phyloP scores from a whole-genome alignment of 805 yeast genomes.

The Sugiyamaella qingdaonensis region DNA sequence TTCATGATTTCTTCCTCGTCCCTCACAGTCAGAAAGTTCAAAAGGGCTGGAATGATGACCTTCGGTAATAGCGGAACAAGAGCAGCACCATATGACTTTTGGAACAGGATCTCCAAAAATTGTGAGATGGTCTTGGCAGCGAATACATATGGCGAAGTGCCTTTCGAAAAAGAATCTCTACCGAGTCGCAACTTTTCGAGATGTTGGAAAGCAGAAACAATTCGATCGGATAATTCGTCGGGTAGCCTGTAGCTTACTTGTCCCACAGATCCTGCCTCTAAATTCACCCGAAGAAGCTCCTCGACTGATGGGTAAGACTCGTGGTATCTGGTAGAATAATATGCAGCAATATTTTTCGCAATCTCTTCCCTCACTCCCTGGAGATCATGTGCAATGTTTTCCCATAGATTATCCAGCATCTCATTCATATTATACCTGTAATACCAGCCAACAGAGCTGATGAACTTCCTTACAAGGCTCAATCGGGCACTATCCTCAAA shows the following conservation, averaged over 20 bases:
- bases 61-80: slow-evolving; percentile 49
- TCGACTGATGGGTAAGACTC: slow-evolving; percentile 40
- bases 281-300: slow-evolving; percentile 40
- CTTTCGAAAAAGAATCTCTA: slow-evolving; percentile 42
- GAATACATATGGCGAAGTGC: slow-evolving; percentile 49
- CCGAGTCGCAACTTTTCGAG: slow-evolving; percentile 40
- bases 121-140: slow-evolving; percentile 60
- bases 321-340: slow-evolving; percentile 41
- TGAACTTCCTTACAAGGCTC: slow-evolving; percentile 47
- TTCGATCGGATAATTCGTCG: slow-evolving; percentile 32
- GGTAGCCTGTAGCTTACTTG: slow-evolving; percentile 31
- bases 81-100: slow-evolving; percentile 50
- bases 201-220: slow-evolving; percentile 43
- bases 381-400: slow-evolving; percentile 57
- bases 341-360: slow-evolving; percentile 53
- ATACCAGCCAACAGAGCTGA: slow-evolving; percentile 52
- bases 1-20: slow-evolving; percentile 63
- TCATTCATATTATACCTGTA: slow-evolving; percentile 45
- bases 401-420: slow-evolving; percentile 43
- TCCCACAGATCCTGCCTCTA: slow-evolving; percentile 34
- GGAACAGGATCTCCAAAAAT: slow-evolving; percentile 53
- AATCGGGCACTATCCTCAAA: slow-evolving; percentile 60
- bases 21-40: slow-evolving; percentile 59
- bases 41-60: slow-evolving; percentile 63
- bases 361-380: slow-evolving; percentile 66